phyloP scores from a whole-genome alignment of 2,329 filamentous ascomycete species.

The Sclerotinia borealis region DNA sequence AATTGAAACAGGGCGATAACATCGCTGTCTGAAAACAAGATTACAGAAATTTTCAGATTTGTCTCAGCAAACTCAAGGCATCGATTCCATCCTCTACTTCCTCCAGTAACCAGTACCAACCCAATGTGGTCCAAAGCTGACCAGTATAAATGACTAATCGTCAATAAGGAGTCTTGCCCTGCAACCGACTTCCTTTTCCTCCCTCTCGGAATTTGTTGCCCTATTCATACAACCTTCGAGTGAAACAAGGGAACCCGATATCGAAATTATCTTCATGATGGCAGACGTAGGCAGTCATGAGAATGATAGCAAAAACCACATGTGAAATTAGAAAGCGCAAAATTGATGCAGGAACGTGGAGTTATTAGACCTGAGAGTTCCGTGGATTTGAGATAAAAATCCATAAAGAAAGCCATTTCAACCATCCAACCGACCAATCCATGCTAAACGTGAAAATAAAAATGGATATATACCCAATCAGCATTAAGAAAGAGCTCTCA shows the following conservation, averaged over 20 bases:
- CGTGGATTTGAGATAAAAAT: no score
- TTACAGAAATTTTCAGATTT: background rate
- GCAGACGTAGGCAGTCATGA: background rate
- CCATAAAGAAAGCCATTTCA: no score
- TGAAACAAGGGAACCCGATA: no score
- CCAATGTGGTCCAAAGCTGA: background rate
- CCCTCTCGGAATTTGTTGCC: background rate
- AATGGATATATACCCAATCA: background rate
- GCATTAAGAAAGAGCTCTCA: background rate
- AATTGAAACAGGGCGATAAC: background rate
- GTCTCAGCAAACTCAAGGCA: no score
- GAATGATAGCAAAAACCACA: background rate
- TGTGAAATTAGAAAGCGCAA: no score
- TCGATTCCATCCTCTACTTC: background rate
- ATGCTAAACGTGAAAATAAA: background rate
- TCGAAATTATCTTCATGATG: background rate
- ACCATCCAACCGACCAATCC: background rate
- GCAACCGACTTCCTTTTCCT: background rate
- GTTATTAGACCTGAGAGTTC: no score
- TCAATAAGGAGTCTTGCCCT: background rate
- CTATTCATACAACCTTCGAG: no score
- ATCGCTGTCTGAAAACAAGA: background rate
- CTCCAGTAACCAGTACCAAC: background rate
- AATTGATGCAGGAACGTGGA: no score
- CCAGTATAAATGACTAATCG: background rate